Conservation (phyloP, 352 stramenopile species). For the Globisporangium megalacanthum region DNA sequence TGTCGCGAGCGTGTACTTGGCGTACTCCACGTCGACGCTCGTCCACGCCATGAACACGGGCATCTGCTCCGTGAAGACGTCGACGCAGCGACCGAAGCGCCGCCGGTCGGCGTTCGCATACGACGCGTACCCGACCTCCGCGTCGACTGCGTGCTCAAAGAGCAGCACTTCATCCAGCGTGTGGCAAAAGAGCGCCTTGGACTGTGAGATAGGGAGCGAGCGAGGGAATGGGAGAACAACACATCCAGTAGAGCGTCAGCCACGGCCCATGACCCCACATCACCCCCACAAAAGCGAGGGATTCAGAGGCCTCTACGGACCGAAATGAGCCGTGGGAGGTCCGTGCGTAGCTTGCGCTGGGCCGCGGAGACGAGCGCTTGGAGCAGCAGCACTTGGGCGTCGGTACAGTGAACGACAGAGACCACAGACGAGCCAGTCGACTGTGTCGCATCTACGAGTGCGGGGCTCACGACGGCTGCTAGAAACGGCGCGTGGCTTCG, state of each 20-base stretch:
- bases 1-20: slow-evolving; percentile 28
- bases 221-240: neutral
- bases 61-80: slow-evolving; percentile 49
- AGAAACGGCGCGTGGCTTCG: slow-evolving; percentile 42
- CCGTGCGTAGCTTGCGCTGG: slow-evolving; percentile 42
- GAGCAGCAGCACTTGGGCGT: slow-evolving; percentile 58
- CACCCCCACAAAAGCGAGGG: neutral
- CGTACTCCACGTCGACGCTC: slow-evolving; percentile 49
- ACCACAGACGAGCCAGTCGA: slow-evolving; percentile 15
- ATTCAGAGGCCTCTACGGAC: slow-evolving; percentile 15
- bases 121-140: slow-evolving; percentile 54
- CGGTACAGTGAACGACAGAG: slow-evolving; percentile 31
- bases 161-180: slow-evolving; percentile 69
- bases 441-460: slow-evolving; percentile 19
- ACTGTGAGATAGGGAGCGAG: slow-evolving; percentile 9
- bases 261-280: neutral
- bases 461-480: slow-evolving; percentile 29
- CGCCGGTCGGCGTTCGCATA: slow-evolving; percentile 32
- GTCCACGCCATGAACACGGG: slow-evolving; percentile 66
- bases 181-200: slow-evolving; percentile 56
- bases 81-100: slow-evolving; percentile 49
- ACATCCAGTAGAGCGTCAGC: slow-evolving; percentile 4
- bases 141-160: slow-evolving; percentile 62
- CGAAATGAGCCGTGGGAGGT: slow-evolving; percentile 35
- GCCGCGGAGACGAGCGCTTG: slow-evolving; percentile 35